Conservation (phyloP, 352 stramenopile genomes). For the Discostella stelligera region DNA sequence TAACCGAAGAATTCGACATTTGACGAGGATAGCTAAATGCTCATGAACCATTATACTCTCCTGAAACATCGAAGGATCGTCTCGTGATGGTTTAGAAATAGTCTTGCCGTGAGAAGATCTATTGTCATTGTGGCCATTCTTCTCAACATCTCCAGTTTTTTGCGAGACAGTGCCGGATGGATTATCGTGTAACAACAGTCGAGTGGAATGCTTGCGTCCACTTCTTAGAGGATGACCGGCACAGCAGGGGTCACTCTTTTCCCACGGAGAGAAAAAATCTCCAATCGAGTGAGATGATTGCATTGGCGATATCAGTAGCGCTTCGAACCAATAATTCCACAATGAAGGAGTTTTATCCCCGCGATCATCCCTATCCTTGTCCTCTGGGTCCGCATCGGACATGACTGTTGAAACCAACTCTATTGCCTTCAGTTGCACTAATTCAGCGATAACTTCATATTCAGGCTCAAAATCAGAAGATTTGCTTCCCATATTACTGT, state of each 20-base stretch:
- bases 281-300: slow-evolving; percentile 4
- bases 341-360: slow-evolving; percentile 38
- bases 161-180: not conserved
- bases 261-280: slow-evolving; percentile 46
- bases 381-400: slow-evolving; percentile 41
- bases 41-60: slow-evolving; percentile 8
- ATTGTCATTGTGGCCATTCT: not conserved
- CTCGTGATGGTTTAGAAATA: slow-evolving; percentile 13
- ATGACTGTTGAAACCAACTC: slow-evolving; percentile 42
- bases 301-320: slow-evolving; percentile 21
- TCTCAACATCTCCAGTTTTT: slow-evolving; percentile 5
- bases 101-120: not conserved
- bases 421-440: slow-evolving; percentile 39
- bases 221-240: slow-evolving; percentile 21
- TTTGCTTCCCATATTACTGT: not conserved
- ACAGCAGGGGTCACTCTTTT: slow-evolving; percentile 13
- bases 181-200: slow-evolving; percentile 1
- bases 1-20: slow-evolving; percentile 36
- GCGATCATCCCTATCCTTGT: slow-evolving; percentile 6
- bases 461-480: slow-evolving; percentile 9
- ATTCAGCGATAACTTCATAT: slow-evolving; percentile 11
- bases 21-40: slow-evolving; percentile 20
- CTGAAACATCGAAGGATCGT: not conserved
- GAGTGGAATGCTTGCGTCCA: slow-evolving; percentile 32
- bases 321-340: slow-evolving; percentile 58